Evolutionary conservation across 345 rosid species (phyloP), one percentile per base, ranked within the genome.

Genomic region (Cardamine chenopodiifolia): DNA sequence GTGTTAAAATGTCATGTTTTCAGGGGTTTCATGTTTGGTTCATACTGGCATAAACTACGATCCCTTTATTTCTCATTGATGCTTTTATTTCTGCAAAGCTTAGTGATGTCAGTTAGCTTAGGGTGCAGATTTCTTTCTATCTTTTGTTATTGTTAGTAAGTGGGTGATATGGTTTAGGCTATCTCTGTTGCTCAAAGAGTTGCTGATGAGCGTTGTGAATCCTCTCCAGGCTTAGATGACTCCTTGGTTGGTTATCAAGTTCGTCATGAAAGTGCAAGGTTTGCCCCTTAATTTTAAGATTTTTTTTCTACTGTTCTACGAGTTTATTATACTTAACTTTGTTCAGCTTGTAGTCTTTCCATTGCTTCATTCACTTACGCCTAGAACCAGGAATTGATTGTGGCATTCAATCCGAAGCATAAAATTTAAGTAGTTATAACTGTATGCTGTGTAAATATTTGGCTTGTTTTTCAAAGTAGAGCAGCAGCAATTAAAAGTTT

Each of bases 241-340:
- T 91, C 97, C 68, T 72, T 89, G 85, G 91, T 91, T 83, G 98
- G 97, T 78, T 93, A 91, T 88, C 98, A 93, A 91, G 98, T 93
- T 85, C 97, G 97, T 78, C 90, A 89, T 71, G 92, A 93, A 72
- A 91, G 89, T 75, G 94, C 97, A 75, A 84, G 97, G 98, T 90
- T 48, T 44, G 80, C 57, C 72, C 68, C 47, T 72, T 72, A 25
- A 76, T 12, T 54, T 62, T 63, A 35, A n/a, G 2, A 10, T 17
- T 67, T 68, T 19, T 23, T 50, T 47, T 31, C 10, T 20, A 23
- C 34, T 28, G 17, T 56, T 17, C 32, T 39, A 8, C 10, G 37
- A 54, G 57, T 53, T n/a, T 57, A 19, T 25, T 32, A 40, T 5
- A 53, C 42, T 39, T 54, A 9, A 62, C 9, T 9, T 23, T 26